Evolutionary conservation across 306 rosid species (phyloP).

Genomic region (Cyclanthera cordifolia): DNA sequence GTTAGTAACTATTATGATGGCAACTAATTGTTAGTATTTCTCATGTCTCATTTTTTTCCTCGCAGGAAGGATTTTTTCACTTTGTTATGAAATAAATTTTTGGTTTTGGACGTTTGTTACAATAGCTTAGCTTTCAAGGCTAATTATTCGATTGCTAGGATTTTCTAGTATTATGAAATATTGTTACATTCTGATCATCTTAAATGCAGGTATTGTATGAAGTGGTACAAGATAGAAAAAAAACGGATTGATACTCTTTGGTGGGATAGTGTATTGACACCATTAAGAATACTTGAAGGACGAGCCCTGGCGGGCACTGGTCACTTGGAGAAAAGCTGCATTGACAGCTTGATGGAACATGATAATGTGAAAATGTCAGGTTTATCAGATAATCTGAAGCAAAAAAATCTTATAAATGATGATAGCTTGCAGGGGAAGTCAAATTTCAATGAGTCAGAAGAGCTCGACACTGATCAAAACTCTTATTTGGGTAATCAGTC

Average conservation of each 20-base stretch:
- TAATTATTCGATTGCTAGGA: neutral
- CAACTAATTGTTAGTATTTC: neutral
- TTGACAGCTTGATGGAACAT: slow-evolving; percentile 11
- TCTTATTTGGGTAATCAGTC: slow-evolving; percentile 24
- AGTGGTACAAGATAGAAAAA: slow-evolving; percentile 78
- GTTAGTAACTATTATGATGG: neutral
- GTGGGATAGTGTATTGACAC: slow-evolving; percentile 84
- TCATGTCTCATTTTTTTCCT: neutral
- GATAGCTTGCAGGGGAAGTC: slow-evolving; percentile 16
- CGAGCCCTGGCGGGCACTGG: slow-evolving; percentile 39
- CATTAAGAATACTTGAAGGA: slow-evolving; percentile 61
- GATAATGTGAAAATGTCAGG: slow-evolving; percentile 7
- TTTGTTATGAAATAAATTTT: neutral
- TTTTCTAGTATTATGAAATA: neutral
- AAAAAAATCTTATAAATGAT: slow-evolving; percentile 6
- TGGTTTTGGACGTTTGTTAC: neutral
- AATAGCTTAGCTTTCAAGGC: neutral
- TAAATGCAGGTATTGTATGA: slow-evolving; percentile 58
- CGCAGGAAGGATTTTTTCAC: neutral
- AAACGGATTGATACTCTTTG: slow-evolving; percentile 62
- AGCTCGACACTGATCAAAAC: slow-evolving; percentile 15
- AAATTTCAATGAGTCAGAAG: slow-evolving; percentile 16
- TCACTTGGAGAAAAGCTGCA: slow-evolving; percentile 17
- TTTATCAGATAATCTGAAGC: slow-evolving; percentile 12
- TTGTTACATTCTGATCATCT: slow-evolving; percentile 16